Conservation (phyloP, 805 yeast genomes). For the Yarrowia keelungensis region DNA sequence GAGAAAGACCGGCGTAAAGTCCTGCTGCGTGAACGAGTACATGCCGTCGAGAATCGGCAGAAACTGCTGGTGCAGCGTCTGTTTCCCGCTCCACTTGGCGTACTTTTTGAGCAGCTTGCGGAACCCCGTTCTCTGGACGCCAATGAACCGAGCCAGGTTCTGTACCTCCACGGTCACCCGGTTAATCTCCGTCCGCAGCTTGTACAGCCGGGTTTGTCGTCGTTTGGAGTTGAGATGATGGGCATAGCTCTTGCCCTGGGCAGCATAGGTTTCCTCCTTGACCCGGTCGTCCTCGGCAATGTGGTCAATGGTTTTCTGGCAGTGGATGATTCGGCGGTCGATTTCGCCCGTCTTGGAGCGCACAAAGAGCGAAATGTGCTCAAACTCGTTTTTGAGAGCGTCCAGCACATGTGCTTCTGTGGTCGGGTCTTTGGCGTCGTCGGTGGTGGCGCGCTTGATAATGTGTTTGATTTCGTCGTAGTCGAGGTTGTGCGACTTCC, state of each 20-base stretch:
- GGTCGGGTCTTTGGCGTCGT: conserved; percentile 20
- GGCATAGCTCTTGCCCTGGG: conserved; percentile 20
- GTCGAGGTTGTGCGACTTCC: conserved; percentile 84
- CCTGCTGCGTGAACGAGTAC: conserved; percentile 65
- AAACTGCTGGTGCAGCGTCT: conserved; percentile 47
- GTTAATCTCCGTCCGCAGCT: conserved; percentile 52
- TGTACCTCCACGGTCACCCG: conserved; percentile 61
- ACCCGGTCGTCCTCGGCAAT: conserved; percentile 44
- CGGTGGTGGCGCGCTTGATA: conserved; percentile 64
- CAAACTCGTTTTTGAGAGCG: conserved; percentile 64
- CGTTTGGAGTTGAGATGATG: conserved; percentile 41
- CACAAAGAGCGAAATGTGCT: conserved; percentile 65
- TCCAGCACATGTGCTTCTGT: conserved; percentile 49
- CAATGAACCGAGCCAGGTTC: conserved; percentile 70
- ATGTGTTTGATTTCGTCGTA: conserved; percentile 76
- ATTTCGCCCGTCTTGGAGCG: conserved; percentile 73
- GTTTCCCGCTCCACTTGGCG: conserved; percentile 53
- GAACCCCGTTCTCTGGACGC: conserved; percentile 74
- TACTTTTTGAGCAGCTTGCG: conserved; percentile 77
- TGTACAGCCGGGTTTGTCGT: conserved; percentile 43
- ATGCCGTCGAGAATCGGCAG: conserved; percentile 53
- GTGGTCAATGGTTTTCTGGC: conserved; percentile 52
- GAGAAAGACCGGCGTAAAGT: conserved; percentile 65
- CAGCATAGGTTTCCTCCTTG: conserved; percentile 13
- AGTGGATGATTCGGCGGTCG: conserved; percentile 56